phyloP scores from a whole-genome alignment of 257 asterid species.

The Gynochthodes officinalis region DNA sequence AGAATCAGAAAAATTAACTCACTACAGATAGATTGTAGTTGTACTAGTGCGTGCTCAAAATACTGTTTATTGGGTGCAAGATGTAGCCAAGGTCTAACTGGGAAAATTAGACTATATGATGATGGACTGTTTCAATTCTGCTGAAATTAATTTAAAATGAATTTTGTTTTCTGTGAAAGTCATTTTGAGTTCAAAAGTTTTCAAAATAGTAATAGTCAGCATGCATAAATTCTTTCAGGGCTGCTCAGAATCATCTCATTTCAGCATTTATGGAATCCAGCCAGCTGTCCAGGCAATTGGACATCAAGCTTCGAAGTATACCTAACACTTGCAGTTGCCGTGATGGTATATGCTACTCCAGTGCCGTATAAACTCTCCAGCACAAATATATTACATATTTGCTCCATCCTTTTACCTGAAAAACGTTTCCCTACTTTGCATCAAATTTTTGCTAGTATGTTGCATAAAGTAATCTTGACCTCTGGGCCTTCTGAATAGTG shows the following conservation, averaged over 20 bases:
- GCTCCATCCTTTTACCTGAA: constrained; percentile 34
- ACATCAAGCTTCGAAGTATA: not conserved
- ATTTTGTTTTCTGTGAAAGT: too few species aligned
- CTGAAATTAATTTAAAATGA: too few species aligned
- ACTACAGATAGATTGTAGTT: too few species aligned
- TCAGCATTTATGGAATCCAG: not conserved
- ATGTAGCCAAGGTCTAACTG: too few species aligned
- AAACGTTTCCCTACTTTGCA: not conserved
- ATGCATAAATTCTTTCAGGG: not conserved
- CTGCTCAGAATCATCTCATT: not conserved
- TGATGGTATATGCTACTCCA: constrained; percentile 42
- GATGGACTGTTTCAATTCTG: too few species aligned
- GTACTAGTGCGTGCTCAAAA: too few species aligned
- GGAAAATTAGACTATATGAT: too few species aligned
- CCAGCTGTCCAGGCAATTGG: constrained; percentile 9
- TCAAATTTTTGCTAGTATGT: not conserved
- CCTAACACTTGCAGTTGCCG: constrained; percentile 25
- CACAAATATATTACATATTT: constrained; percentile 32
- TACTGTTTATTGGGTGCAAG: too few species aligned
- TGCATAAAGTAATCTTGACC: not conserved
- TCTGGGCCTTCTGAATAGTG: not conserved
- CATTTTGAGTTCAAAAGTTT: not conserved
- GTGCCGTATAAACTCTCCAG: constrained; percentile 32
- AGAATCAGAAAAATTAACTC: not conserved
- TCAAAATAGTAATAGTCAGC: too few species aligned